Base-by-base conservation (phyloP, 1,284 basidiomycete species). In the Peniophora sp. region DNA sequence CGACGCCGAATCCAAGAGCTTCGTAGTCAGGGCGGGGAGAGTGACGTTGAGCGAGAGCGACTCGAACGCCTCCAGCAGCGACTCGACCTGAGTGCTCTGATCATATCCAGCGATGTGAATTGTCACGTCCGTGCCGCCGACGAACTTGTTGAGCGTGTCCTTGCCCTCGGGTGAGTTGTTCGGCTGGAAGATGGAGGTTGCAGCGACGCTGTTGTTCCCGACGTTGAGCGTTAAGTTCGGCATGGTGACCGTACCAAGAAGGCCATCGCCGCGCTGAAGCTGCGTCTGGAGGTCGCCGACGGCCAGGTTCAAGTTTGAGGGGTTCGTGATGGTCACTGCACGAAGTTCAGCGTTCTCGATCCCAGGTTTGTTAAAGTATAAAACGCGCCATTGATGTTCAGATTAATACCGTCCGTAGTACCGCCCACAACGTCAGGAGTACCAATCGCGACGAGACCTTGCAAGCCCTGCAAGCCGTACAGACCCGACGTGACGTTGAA, bases 401-500 rank as follows among this genome's bases (percentile, higher is more conserved):
- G 74, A 10, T 70, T 66, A 52, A 91, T 77, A 22, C 75, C 81
- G 23, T 81, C 74, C n/a, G 65, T 59, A 2, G 79, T 81, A 22
- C 88, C 89, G 49, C 86, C 86, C 11, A 77, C 60, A 2, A 91
- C 83, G 61, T 91, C 87, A 24, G 91, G 83, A 11, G 63, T 67
- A 45, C 75, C 68, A 55, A 91, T 86, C 11, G 69, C 69, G 2
- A 79, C 81, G 59, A 77, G 69, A 3, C 73, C 74, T 43, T 78
- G 74, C 48, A 90, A 64, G 8, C 87, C 86, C 54, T 74, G 72
- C 16, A 91, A 63, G 47, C 88, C 89, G 22, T 72, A 64, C 48
- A 91, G 66, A 24, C 71, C 74, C 6, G 82, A 83, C n/a, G 81
- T 70, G 8, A 89, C 87, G 56, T 87, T 81, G 62, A 91, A 85